A percentile compares a stretch with the other conserved stretches of the same genome.
These are phyloP conservation scores for Cladosporium sphaerospermum DNA, from an alignment of 2,329 filamentous ascomycete genomes.

Conservation along the genomic window DNA sequence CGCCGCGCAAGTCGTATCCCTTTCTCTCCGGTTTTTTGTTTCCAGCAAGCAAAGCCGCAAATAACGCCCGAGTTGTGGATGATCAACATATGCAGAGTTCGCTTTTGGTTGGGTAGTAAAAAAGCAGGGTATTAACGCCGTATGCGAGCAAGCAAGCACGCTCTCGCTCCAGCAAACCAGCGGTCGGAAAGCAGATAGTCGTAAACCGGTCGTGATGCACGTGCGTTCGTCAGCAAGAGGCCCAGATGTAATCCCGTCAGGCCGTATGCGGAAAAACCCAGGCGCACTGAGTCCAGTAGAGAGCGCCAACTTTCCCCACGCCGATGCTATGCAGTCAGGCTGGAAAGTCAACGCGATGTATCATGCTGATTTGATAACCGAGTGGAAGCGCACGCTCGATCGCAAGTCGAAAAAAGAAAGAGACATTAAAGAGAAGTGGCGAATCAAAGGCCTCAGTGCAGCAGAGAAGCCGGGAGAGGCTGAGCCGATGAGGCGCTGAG, in stretches of 20 bases:
- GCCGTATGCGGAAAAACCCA: conserved; percentile 11
- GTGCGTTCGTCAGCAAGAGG: conserved; percentile 6
- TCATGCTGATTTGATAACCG: conserved; percentile 37
- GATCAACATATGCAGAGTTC: conserved; percentile 12
- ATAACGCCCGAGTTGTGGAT: conserved; percentile 11
- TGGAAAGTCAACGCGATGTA: conserved; percentile 44
- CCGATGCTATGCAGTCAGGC: conserved; percentile 14
- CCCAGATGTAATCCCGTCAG: neutral
- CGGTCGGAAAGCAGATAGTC: conserved; percentile 11
- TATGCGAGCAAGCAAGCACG: conserved; percentile 5
- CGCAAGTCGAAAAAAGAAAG: conserved; percentile 5
- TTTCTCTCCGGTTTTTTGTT: conserved; percentile 2
- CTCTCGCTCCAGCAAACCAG: conserved; percentile 11
- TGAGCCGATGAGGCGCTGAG: conserved; percentile 11
- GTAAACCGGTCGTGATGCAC: conserved; percentile 11
- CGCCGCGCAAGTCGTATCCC: conserved; percentile 9
- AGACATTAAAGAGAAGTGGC: neutral
- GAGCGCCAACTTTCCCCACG: conserved; percentile 13
- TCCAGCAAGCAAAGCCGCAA: conserved; percentile 9
- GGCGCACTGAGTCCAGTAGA: conserved; percentile 9
- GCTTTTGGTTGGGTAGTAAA: conserved; percentile 6
- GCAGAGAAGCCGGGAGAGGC: neutral
- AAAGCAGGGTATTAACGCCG: conserved; percentile 15
- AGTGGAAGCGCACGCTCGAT: conserved; percentile 29
- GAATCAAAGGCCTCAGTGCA: neutral